Conservation (phyloP, 106 monocot species). For the Iris macrosiphon region DNA sequence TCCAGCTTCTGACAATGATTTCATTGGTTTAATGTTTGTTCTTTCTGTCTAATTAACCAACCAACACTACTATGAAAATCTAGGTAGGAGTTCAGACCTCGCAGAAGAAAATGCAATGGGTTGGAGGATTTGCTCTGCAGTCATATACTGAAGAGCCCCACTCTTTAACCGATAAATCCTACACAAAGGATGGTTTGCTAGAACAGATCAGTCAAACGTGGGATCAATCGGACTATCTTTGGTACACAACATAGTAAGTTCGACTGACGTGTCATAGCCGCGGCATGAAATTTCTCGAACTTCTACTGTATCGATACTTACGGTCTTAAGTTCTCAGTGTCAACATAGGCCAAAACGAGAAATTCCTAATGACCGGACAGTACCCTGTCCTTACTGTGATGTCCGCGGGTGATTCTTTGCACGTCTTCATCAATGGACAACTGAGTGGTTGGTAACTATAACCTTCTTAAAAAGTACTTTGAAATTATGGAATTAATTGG, state of each 20-base stretch:
- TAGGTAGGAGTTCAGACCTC: constrained; percentile 64
- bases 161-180: constrained; percentile 46
- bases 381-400: constrained; percentile 48
- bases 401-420: constrained; percentile 70
- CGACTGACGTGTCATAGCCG: background rate
- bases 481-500: too few species aligned
- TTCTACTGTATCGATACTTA: background rate
- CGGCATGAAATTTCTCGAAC: background rate
- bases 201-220: constrained; percentile 88
- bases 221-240: constrained; percentile 92
- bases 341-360: constrained; percentile 48
- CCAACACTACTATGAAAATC: too few species aligned
- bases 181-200: constrained; percentile 58
- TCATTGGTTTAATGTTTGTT: background rate
- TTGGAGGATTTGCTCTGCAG: constrained; percentile 57
- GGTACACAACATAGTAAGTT: constrained; percentile 99
- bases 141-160: constrained; percentile 63
- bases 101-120: constrained; percentile 52
- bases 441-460: constrained; percentile 28
- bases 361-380: constrained; percentile 45
- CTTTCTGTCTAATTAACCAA: background rate
- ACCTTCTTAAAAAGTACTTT: too few species aligned
- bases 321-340: constrained; percentile 28
- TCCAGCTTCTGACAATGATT: background rate
- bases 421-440: constrained; percentile 66